Evolutionary conservation across 2,329 filamentous ascomycete genomes (phyloP).

Genomic region (Alternaria alternata): DNA sequence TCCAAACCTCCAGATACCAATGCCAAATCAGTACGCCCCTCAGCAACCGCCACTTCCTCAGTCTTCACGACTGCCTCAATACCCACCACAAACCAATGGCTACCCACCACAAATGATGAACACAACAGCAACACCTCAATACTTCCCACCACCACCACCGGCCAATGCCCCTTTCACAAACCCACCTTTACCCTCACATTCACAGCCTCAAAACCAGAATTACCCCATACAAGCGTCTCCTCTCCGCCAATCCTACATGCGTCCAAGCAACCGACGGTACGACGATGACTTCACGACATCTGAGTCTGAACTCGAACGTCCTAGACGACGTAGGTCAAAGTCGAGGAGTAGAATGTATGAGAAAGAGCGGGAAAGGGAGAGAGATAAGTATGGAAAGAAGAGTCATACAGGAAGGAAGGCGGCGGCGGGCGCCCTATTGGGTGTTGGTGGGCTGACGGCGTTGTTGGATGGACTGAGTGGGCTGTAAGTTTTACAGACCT

Average conservation of each 20-base stretch:
- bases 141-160: not conserved
- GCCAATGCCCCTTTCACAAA: not conserved
- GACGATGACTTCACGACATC: conserved; percentile 32
- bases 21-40: conserved; percentile 11
- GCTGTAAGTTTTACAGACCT: conserved; percentile 14
- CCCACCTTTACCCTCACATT: conserved; percentile 2
- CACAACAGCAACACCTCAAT: not conserved
- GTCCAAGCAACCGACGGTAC: conserved; percentile 15
- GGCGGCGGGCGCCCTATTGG: conserved; percentile 45
- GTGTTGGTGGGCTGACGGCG: conserved; percentile 49
- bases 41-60: conserved; percentile 13
- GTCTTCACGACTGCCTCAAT: conserved; percentile 16
- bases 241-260: conserved; percentile 22
- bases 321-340: conserved; percentile 26
- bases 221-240: conserved; percentile 26
- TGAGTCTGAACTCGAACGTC: conserved; percentile 34
- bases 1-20: conserved; percentile 26
- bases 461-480: conserved; percentile 47
- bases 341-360: conserved; percentile 17
- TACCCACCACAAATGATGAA: conserved; percentile 8
- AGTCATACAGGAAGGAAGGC: conserved; percentile 37
- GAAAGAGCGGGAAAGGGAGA: conserved; percentile 12
- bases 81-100: conserved; percentile 13
- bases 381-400: conserved; percentile 24
- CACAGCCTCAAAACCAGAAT: conserved; percentile 10